phyloP scores from a whole-genome alignment of 1,139 yeast species.

The Neolecta irregularis region DNA sequence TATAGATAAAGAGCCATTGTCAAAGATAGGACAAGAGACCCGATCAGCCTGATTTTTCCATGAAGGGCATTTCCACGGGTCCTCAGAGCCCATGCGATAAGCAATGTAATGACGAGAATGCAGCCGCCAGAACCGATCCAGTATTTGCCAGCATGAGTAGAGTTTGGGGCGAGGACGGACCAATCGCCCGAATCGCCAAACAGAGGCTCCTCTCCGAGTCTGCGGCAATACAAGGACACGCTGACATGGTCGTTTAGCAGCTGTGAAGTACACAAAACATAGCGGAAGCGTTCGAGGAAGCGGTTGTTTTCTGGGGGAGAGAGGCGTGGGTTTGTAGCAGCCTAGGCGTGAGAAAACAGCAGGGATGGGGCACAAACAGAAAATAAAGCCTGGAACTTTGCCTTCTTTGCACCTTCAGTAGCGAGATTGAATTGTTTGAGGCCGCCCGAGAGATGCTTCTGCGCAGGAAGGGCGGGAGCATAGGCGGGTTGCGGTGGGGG shows the following conservation, averaged over 20 bases:
- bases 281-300: slow-evolving; percentile 33
- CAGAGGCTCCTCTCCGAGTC: slow-evolving; percentile 5
- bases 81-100: slow-evolving; percentile 20
- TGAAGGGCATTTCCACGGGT: slow-evolving; percentile 7
- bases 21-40: slow-evolving; percentile 18
- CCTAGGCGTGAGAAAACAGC: slow-evolving; percentile 5
- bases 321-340: slow-evolving; percentile 17
- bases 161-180: slow-evolving; percentile 8
- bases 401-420: too few relatives aligned
- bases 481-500: too few relatives aligned
- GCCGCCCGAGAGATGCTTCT: too few relatives aligned
- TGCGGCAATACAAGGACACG: slow-evolving; percentile 10
- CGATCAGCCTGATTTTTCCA: slow-evolving; percentile 12
- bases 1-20: slow-evolving; percentile 14
- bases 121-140: slow-evolving; percentile 28
- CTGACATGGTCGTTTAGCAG: slow-evolving; percentile 25
- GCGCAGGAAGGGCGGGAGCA: too few relatives aligned
- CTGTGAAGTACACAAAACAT: slow-evolving; percentile 30
- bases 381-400: slow-evolving; percentile 12
- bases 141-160: slow-evolving; percentile 17
- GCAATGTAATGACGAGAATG: slow-evolving; percentile 23
- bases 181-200: slow-evolving; percentile 1
- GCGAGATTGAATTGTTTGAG: too few relatives aligned
- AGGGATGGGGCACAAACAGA: slow-evolving; percentile 9
- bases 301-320: slow-evolving; percentile 21